Percentiles rank a stretch among this genome's conserved stretches.
phyloP scores from a whole-genome alignment of 1,139 yeast species.

The Yamadazyma trypodendri region DNA sequence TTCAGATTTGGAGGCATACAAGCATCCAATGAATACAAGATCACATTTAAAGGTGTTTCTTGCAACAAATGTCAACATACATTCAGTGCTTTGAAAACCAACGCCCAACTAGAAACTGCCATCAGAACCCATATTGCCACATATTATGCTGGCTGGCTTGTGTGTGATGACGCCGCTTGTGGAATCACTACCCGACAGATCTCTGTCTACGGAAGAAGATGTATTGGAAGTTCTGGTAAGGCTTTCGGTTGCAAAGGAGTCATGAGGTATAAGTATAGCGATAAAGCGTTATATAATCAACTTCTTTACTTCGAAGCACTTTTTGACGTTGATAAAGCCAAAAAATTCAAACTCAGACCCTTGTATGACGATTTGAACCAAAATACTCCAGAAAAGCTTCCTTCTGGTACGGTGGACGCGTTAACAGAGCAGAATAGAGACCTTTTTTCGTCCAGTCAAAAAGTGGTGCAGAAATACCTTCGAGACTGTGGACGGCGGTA shows the following conservation, averaged over 20 bases:
- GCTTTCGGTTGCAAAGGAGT: slow-evolving; percentile 79
- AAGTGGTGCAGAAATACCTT: slow-evolving; percentile 74
- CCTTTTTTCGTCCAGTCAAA: slow-evolving; percentile 53
- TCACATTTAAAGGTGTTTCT: slow-evolving; percentile 67
- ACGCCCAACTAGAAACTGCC: slow-evolving; percentile 70
- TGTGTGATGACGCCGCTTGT: slow-evolving; percentile 85
- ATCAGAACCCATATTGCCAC: slow-evolving; percentile 68
- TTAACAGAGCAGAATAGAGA: slow-evolving; percentile 79
- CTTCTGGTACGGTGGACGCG: slow-evolving; percentile 63
- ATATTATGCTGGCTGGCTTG: slow-evolving; percentile 84
- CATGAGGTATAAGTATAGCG: slow-evolving; percentile 75
- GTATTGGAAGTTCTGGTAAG: slow-evolving; percentile 65
- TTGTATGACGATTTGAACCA: slow-evolving; percentile 26
- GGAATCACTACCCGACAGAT: slow-evolving; percentile 79
- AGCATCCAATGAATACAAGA: slow-evolving; percentile 56
- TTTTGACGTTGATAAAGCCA: slow-evolving; percentile 82
- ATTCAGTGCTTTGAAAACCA: slow-evolving; percentile 54
- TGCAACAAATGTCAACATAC: slow-evolving; percentile 60
- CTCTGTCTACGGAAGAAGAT: slow-evolving; percentile 85
- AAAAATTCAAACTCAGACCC: slow-evolving; percentile 53
- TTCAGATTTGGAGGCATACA: slow-evolving; percentile 76
- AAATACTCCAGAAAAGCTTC: slow-evolving; percentile 35
- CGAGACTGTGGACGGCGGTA: slow-evolving; percentile 86
- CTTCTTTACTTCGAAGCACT: slow-evolving; percentile 73
- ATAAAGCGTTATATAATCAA: slow-evolving; percentile 83